Base-by-base conservation (phyloP, 169 alveolate species). In the Eimeria tenella region DNA sequence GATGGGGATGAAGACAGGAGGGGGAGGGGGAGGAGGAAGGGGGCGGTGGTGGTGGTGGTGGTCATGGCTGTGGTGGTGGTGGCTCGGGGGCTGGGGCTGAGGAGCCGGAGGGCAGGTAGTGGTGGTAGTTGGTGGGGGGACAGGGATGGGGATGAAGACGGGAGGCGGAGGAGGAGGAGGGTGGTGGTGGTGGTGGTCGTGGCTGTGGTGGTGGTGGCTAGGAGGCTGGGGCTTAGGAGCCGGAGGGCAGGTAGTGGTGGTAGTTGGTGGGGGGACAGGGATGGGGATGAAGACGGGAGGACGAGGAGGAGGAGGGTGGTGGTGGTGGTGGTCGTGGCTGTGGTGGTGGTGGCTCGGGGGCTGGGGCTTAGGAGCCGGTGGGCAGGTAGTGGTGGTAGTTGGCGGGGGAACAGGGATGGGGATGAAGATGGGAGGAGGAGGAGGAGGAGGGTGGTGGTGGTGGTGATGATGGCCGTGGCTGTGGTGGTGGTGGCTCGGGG, bases 361-460 rank as follows among this genome's bases (percentile, higher is more conserved):
- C 75, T 19, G 13, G 75, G 75, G 17, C 31, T 10, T 10, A 10
- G 17, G 23, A 21, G 7, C 42, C 31, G 7, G 17, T 10, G 7
- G 75, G 75, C 17, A 13, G 75, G 7, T 10, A 10, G 42, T 9
- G 17, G 42, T 9, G 75, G 17, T 65, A 21, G 75, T 65, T 10
- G 23, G 7, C 31, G 17, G 7, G 75, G 17, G 7, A 5, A 65
- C 17, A 5, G 75, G 7, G 75, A 19, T 65, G 42, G 17, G 7
- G 75, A 65, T 65, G 19, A 58, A 13, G 65, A 58, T 58, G 65
- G 13, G 65, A 13, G 65, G 8, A 58, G 65, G 8, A 13, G 65
- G 8, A 13, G 65, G 65, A 13, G 13, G 75, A 65, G 13, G 75
- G 75, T 65, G 75, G 75, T 65, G 75, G 75, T 65, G 75, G 75